Evolutionary conservation across 1,139 yeast species (phyloP).

Genomic region (Suhomyces yuchorum): DNA sequence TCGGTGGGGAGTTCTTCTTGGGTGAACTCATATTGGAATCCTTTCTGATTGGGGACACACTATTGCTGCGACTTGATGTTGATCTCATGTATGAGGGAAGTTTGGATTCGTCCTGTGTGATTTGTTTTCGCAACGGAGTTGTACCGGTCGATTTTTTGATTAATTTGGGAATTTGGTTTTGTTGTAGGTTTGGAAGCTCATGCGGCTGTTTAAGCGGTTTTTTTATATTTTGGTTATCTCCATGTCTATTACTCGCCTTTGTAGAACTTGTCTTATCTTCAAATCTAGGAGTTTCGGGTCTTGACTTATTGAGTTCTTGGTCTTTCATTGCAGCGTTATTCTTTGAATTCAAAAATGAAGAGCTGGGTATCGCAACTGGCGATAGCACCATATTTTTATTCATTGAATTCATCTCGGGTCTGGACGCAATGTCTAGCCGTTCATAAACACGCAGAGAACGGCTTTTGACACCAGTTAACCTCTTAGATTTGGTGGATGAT

Average conservation of each 20-base stretch:
- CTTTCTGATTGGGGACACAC: slow-evolving; percentile 12
- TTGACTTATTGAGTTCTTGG: background rate
- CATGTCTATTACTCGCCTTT: background rate
- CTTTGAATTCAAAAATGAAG: background rate
- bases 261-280: background rate
- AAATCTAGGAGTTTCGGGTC: slow-evolving; percentile 3
- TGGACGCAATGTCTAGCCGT: slow-evolving; percentile 21
- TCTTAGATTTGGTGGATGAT: slow-evolving; percentile 11
- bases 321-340: background rate
- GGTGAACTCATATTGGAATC: slow-evolving; percentile 3
- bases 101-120: background rate
- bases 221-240: background rate
- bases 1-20: slow-evolving; percentile 8
- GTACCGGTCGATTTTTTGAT: background rate
- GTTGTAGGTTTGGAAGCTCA: background rate
- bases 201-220: background rate
- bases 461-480: slow-evolving; percentile 11
- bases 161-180: slow-evolving; percentile 4
- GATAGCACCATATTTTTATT: slow-evolving; percentile 17
- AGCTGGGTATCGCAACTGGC: slow-evolving; percentile 18
- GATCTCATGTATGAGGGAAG: slow-evolving; percentile 16
- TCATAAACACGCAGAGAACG: slow-evolving; percentile 23
- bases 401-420: slow-evolving; percentile 12
- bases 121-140: background rate
- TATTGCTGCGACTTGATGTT: slow-evolving; percentile 11